phyloP scores from a whole-genome alignment of 805 yeast species.

The Metschnikowia corniflorae region DNA sequence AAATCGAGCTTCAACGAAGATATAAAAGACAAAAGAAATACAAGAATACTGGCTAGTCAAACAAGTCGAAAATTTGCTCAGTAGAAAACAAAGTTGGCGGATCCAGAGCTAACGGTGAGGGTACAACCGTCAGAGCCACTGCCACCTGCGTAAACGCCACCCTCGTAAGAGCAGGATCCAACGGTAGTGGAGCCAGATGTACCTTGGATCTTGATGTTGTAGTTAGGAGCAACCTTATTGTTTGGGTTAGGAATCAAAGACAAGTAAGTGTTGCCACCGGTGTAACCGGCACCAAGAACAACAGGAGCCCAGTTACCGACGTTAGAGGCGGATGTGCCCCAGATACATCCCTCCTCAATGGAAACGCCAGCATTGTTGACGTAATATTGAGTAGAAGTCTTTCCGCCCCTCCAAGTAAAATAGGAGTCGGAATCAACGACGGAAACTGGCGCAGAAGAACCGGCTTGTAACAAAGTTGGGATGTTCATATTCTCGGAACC shows the following conservation, averaged over 20 bases:
- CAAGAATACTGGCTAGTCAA: not conserved
- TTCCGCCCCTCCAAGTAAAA: constrained; percentile 58
- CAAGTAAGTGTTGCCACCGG: constrained; percentile 57
- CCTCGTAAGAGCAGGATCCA: constrained; percentile 18
- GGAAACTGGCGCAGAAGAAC: constrained; percentile 44
- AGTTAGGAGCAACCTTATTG: constrained; percentile 46
- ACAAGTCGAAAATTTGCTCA: constrained; percentile 2
- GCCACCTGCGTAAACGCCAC: constrained; percentile 19
- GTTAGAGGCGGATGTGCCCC: constrained; percentile 59
- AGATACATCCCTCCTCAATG: constrained; percentile 63
- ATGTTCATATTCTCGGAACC: constrained; percentile 79
- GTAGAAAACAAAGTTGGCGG: constrained; percentile 19
- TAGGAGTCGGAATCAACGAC: constrained; percentile 54
- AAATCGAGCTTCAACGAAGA: constrained; percentile 11
- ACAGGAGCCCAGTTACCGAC: constrained; percentile 82
- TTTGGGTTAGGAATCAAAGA: constrained; percentile 78
- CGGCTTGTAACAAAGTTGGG: constrained; percentile 61
- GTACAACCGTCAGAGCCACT: constrained; percentile 20
- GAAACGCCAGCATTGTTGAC: constrained; percentile 76
- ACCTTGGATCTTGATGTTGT: constrained; percentile 40
- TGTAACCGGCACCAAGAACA: constrained; percentile 72
- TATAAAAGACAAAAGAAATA: not conserved
- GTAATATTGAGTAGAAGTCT: constrained; percentile 70
- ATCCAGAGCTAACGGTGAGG: constrained; percentile 17
- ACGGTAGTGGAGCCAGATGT: constrained; percentile 16